Base-by-base conservation (phyloP, 495 filamentous ascomycete genomes). In the Tetracladium setigerum region DNA sequence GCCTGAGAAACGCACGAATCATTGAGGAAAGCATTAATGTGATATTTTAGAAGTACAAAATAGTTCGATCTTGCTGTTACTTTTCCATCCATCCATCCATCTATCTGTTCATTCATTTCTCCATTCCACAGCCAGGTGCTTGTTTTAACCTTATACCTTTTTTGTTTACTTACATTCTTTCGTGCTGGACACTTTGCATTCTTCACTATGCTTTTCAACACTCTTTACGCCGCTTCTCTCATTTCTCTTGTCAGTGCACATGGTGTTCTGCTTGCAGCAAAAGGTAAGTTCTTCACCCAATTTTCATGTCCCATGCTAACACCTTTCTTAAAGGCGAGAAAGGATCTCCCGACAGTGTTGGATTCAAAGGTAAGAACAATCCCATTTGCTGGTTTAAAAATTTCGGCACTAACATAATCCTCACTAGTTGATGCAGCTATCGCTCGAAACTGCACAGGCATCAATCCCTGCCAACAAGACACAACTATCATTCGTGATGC, bases 391-490 rank as follows among this genome's bases (percentile, higher is more conserved):
- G 14, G 22, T 13, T 6, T 1, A 36, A 24, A 31, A 34, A 8
- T 22, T 40, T 22, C 31, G 51, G 37, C 7, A 27, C 32, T 42
- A 18, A 24, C 15, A 22, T 27, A 27, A 3, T 17, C 17, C 30
- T 32, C 9, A 30, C 14, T 22, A 66, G 70, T 72, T 39, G 63
- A 62, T 46, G 35, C 59, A 10, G 54, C 61, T 14, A 59, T 74
- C 22, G 65, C 69, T 24, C 58, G 70, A 15, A 72, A 72, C 43
- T 74, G 70, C 61, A 72, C 69, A 8, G 60, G 62, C 22, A 74
- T 74, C 62, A 72, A 59, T 60, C 72, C 72, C 3, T 74, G 71
- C 60, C 72, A 75, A 44, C 67, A 70, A 30, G 73, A 76, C 38
- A 62, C 69, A 1, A 71, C 71, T 37, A 70, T 76, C 60, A 75